Evolutionary conservation across 1,284 basidiomycete species (phyloP), one percentile per base, ranked within the genome.

Genomic region (Malassezia pachydermatis): DNA sequence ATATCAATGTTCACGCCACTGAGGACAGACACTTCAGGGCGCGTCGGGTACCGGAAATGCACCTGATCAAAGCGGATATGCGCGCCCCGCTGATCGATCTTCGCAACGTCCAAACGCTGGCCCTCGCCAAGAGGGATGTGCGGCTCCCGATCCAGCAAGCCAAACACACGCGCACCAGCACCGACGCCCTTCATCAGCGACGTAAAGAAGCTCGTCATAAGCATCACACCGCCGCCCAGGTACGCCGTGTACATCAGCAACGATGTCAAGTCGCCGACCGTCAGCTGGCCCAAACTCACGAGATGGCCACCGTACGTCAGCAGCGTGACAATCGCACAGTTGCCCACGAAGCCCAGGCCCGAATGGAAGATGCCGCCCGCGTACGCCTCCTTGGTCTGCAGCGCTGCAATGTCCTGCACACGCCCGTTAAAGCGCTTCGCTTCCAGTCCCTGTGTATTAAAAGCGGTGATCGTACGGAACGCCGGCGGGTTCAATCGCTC

Each of bases 271-370:
- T 70, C 67, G n/a, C 67, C 67, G 8, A 68, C 66, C 5, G 86
- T 84, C 63, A 98, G 92, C 33, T 81, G 80, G 2, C 87, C 87
- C 20, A 78, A 77, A 16, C 86, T 84, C 13, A 96, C 92, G 3
- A 98, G 80, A 32, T 84, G 84, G 1, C 92, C 92, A 41, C 89
- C 94, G 66, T 95, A 98, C 35, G 88, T 88, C 28, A 98, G 76
- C 29, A 98, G 74, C 41, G 84, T 86, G 35, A 98, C 76, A 54
- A 96, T 75, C 0, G 89, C 88, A 38, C 94, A 78, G 71, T 98
- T 98, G 9, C 94, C 94, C 42, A 88, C 88, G 79, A 90, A 86
- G 0, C 89, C 89, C 0, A 86, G 92, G 13, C 72, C 73, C 19
- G 69, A 90, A 72, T 88, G 95, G 75, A 95, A 96, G 52, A 89